These are phyloP conservation scores for Fragaria ananassa DNA, from an alignment of 306 rosid species.

Conservation along the genomic window DNA sequence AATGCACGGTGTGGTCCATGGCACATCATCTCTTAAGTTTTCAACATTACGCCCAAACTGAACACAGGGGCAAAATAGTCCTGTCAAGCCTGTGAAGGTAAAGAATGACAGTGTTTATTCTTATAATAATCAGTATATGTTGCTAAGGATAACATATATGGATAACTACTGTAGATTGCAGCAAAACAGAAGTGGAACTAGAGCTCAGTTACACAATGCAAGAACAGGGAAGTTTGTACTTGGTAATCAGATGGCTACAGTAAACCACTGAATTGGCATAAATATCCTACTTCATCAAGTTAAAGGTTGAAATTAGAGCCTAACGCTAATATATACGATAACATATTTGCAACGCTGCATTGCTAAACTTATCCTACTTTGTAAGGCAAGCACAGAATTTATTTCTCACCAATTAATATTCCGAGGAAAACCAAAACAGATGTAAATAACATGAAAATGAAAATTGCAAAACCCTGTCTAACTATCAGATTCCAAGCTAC, in stretches of 20 bases:
- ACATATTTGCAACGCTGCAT: not conserved
- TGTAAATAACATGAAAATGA: not conserved
- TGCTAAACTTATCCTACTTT: not conserved
- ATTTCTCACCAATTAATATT: not conserved
- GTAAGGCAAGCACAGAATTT: not conserved
- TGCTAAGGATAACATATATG: not conserved
- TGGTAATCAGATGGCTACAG: not conserved
- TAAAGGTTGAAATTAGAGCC: not conserved
- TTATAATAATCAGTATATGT: not conserved
- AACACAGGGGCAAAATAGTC: conserved; percentile 90
- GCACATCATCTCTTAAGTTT: conserved; percentile 65
- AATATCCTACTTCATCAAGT: not conserved
- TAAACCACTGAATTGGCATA: not conserved
- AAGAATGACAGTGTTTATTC: not conserved
- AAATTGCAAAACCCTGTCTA: not conserved
- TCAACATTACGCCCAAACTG: conserved; percentile 86
- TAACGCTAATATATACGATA: not conserved
- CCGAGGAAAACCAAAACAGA: not conserved
- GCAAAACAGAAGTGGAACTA: not conserved
- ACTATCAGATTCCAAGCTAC: not conserved
- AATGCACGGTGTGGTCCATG: conserved; percentile 77
- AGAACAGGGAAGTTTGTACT: not conserved
- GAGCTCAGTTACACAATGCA: not conserved
- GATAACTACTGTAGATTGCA: not conserved
- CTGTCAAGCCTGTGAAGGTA: conserved; percentile 65